A percentile compares a stretch with the other conserved stretches of the same genome.
Conservation (phyloP, 352 stramenopile species). For the Plasmopara halstedii region DNA sequence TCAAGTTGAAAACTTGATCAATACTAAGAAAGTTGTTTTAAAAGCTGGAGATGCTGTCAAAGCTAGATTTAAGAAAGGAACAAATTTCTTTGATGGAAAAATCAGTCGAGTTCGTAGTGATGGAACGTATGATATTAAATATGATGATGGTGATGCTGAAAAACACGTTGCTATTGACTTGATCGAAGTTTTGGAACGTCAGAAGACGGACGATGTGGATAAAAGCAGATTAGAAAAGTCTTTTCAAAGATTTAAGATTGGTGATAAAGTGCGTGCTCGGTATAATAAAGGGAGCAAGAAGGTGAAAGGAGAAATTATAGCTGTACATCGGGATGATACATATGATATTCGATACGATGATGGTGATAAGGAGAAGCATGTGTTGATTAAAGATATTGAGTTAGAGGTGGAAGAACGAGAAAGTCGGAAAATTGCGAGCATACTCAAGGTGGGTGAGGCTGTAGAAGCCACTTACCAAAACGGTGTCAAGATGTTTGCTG, state of each 20-base stretch:
- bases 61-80: constrained; percentile 33
- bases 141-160: constrained; percentile 51
- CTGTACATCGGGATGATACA: constrained; percentile 38
- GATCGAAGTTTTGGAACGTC: constrained; percentile 17
- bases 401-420: background rate
- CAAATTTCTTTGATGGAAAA: constrained; percentile 31
- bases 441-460: constrained; percentile 18
- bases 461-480: constrained; percentile 33
- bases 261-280: constrained; percentile 31
- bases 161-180: constrained; percentile 17
- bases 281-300: constrained; percentile 38
- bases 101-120: constrained; percentile 34
- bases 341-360: constrained; percentile 60
- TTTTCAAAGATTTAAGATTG: constrained; percentile 14
- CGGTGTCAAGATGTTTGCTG: constrained; percentile 38
- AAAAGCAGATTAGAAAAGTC: background rate
- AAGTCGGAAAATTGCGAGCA: background rate
- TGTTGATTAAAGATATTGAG: constrained; percentile 32
- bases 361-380: constrained; percentile 33
- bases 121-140: constrained; percentile 62
- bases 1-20: constrained; percentile 16
- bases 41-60: constrained; percentile 31
- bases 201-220: constrained; percentile 1
- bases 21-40: constrained; percentile 9
- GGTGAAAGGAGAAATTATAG: constrained; percentile 26